Percentiles rank a stretch among this genome's conserved stretches.
phyloP scores from a whole-genome alignment of 2,329 filamentous ascomycete species.

The Fusarium sp. region DNA sequence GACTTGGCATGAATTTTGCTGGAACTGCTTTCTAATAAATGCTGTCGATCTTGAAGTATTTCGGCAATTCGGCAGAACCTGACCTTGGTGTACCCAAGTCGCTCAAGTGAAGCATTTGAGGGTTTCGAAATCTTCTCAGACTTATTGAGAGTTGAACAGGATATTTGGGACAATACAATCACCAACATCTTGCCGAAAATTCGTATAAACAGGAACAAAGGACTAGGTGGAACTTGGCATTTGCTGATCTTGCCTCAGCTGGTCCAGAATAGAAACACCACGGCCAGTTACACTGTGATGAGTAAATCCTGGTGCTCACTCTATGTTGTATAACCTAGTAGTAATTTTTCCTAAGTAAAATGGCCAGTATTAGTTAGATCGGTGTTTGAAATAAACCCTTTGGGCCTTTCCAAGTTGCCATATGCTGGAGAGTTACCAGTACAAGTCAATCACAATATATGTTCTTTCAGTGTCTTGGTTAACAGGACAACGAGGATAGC shows the following conservation, averaged over 20 bases:
- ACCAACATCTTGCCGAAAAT: neutral
- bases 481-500: neutral
- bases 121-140: neutral
- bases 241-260: neutral
- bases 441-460: neutral
- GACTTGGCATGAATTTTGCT: neutral
- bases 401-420: neutral
- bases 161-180: neutral
- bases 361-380: neutral
- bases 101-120: neutral
- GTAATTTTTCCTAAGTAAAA: neutral
- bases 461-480: neutral
- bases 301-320: neutral
- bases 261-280: neutral
- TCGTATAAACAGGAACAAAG: neutral
- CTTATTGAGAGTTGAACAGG: neutral
- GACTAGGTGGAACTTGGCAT: neutral
- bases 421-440: neutral
- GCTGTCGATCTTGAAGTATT: neutral
- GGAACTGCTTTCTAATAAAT: neutral
- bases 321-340: neutral
- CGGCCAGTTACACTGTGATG: neutral
- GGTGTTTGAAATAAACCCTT: neutral
- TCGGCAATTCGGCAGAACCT: neutral
- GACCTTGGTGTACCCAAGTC: neutral